A percentile compares a stretch with the other conserved stretches of the same genome.
These are phyloP conservation scores for Microdochium trichocladiopsis DNA, from an alignment of 2,329 filamentous ascomycete species.

Conservation along the genomic window DNA sequence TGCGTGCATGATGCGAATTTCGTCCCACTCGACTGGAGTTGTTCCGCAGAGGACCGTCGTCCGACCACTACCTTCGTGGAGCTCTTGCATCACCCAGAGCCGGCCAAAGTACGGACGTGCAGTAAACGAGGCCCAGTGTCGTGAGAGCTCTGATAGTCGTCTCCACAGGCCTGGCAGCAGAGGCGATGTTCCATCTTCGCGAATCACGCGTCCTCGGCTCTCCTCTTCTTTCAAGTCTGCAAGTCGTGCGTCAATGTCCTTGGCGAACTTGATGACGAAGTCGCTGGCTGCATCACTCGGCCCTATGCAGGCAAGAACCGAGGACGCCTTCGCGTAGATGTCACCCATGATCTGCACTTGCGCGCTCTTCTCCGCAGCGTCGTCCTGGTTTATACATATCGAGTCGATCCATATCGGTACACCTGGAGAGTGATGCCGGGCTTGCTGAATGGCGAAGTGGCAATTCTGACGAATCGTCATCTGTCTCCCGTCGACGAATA, in stretches of 20 bases:
- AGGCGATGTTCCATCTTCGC: too few species aligned
- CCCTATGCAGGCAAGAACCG: neutral
- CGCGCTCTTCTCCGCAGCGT: neutral
- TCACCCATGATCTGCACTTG: conserved; percentile 2
- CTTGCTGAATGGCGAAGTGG: neutral
- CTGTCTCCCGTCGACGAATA: neutral
- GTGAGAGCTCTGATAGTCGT: neutral
- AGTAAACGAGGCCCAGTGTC: neutral
- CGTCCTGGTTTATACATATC: conserved; percentile 5
- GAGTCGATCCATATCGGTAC: conserved; percentile 2
- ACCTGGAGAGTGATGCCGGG: neutral
- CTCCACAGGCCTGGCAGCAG: neutral
- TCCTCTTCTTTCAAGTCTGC: neutral
- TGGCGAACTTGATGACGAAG: neutral
- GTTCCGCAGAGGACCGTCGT: neutral
- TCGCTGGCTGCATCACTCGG: neutral
- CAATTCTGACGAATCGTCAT: neutral
- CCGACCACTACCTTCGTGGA: neutral
- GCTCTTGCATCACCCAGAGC: neutral
- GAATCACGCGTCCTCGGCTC: neutral
- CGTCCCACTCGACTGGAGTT: neutral
- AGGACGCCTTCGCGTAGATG: neutral
- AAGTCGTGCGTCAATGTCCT: neutral
- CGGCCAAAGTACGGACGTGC: neutral
- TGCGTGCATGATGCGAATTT: neutral